phyloP scores from a whole-genome alignment of 108 stramenopile species.

The Nitzschia sp. region DNA sequence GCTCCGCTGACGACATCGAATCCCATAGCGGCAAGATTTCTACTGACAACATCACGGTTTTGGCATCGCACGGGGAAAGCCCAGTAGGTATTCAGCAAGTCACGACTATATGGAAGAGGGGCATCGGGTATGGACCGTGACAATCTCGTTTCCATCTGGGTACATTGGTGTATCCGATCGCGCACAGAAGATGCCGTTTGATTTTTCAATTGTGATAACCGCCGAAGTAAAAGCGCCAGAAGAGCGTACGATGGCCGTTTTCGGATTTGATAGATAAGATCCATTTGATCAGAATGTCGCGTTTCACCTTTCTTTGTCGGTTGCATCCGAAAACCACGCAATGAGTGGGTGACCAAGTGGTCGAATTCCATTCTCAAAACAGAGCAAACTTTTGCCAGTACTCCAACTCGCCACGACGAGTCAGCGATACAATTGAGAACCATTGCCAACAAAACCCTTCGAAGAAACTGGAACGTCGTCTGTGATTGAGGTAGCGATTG shows the following conservation, averaged over 20 bases:
- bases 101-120: conserved; percentile 1
- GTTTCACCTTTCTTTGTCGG: background rate
- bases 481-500: conserved; percentile 45
- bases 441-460: conserved; percentile 41
- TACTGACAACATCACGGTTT: conserved; percentile 38
- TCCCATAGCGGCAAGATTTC: conserved; percentile 36
- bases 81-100: conserved; percentile 30
- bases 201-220: conserved; percentile 40
- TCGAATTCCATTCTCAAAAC: conserved; percentile 55
- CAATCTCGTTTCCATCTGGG: conserved; percentile 12
- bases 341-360: conserved; percentile 39
- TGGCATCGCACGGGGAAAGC: conserved; percentile 36
- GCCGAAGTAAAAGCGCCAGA: conserved; percentile 53
- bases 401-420: conserved; percentile 43
- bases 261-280: conserved; percentile 50
- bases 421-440: conserved; percentile 51
- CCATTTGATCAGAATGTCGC: background rate
- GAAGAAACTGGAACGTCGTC: conserved; percentile 43
- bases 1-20: conserved; percentile 68
- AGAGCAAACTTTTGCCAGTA: conserved; percentile 26
- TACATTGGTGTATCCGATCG: conserved; percentile 34
- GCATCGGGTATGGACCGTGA: conserved; percentile 13
- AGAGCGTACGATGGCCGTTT: conserved; percentile 56
- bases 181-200: conserved; percentile 17
- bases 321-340: conserved; percentile 59